A percentile compares a stretch with the other conserved stretches of the same genome.
Evolutionary conservation across 2,329 filamentous ascomycete species (phyloP).

Genomic region (Acrocalymma vagum): DNA sequence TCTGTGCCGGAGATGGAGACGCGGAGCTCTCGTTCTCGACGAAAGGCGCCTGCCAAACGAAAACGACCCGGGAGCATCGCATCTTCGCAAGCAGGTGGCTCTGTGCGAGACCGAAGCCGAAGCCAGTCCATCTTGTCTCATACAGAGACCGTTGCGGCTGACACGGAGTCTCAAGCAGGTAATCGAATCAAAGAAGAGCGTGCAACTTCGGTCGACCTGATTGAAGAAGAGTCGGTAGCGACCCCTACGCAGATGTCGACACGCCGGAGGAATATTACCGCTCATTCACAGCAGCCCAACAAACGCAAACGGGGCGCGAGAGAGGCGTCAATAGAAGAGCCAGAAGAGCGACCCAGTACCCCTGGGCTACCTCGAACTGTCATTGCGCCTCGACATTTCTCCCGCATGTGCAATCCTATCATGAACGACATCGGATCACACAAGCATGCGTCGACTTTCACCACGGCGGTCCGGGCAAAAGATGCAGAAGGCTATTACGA

Average conservation of each 20-base stretch:
- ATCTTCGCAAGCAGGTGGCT: conserved; percentile 57
- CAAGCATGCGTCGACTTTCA: conserved; percentile 62
- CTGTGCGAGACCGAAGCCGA: conserved; percentile 54
- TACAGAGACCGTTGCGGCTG: conserved; percentile 50
- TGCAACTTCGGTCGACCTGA: conserved; percentile 52
- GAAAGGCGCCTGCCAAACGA: conserved; percentile 37
- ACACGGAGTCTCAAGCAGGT: conserved; percentile 49
- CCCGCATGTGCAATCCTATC: conserved; percentile 56
- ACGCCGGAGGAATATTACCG: conserved; percentile 34
- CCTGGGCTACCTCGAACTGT: conserved; percentile 43
- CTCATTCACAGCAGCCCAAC: conserved; percentile 33
- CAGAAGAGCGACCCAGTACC: conserved; percentile 37
- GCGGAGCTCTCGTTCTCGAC: conserved; percentile 39
- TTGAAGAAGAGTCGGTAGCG: conserved; percentile 45
- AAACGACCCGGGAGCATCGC: conserved; percentile 51
- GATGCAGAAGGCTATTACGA: conserved; percentile 61
- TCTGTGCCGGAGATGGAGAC: conserved; percentile 32
- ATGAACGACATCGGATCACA: conserved; percentile 62
- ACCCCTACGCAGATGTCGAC: conserved; percentile 41
- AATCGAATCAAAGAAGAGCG: conserved; percentile 58
- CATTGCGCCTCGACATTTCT: conserved; percentile 58
- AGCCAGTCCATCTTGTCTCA: conserved; percentile 60
- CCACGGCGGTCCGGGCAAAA: conserved; percentile 57
- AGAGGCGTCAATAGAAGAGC: conserved; percentile 41
- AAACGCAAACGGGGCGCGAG: conserved; percentile 54